A percentile compares a stretch with the other conserved stretches of the same genome.
phyloP scores from a whole-genome alignment of 371 early-diverging fungal genomes.

The Mortierella sp. region DNA sequence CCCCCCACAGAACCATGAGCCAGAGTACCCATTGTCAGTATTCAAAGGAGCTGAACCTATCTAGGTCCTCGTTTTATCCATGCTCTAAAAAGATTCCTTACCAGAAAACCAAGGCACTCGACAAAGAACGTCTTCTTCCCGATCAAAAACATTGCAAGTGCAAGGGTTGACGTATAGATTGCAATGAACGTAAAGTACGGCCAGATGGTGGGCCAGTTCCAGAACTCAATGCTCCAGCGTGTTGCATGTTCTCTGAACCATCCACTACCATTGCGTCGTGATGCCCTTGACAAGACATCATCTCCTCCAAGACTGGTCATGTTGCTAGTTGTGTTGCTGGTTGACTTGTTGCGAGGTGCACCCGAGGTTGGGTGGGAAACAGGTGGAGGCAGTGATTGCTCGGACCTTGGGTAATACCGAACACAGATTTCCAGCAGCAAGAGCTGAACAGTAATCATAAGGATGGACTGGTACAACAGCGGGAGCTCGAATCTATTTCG shows the following conservation, averaged over 20 bases:
- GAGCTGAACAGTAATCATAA: slow-evolving; percentile 69
- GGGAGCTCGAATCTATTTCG: slow-evolving; percentile 62
- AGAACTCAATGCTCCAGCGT: slow-evolving; percentile 32
- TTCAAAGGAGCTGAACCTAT: too few relatives aligned
- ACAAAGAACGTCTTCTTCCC: slow-evolving; percentile 56
- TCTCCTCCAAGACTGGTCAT: slow-evolving; percentile 8
- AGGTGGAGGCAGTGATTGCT: slow-evolving; percentile 38
- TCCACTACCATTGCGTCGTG: slow-evolving; percentile 28
- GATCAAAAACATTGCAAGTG: slow-evolving; percentile 38
- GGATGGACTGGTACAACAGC: slow-evolving; percentile 66
- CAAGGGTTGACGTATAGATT: slow-evolving; percentile 29
- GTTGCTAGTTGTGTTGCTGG: slow-evolving; percentile 3
- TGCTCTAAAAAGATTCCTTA: too few relatives aligned
- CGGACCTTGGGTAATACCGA: slow-evolving; percentile 53
- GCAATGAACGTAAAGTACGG: slow-evolving; percentile 44
- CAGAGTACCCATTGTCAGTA: too few relatives aligned
- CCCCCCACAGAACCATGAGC: too few relatives aligned
- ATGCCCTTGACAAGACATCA: slow-evolving; percentile 26
- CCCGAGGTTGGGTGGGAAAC: slow-evolving; percentile 33
- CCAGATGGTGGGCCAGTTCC: slow-evolving; percentile 50
- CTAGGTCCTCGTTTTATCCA: too few relatives aligned
- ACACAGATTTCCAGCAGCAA: slow-evolving; percentile 62
- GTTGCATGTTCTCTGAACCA: slow-evolving; percentile 41
- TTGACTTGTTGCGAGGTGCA: background rate
- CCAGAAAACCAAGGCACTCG: slow-evolving; percentile 55